Base-by-base conservation (phyloP, 352 stramenopile genomes). In the Globisporangium cederbergense region DNA sequence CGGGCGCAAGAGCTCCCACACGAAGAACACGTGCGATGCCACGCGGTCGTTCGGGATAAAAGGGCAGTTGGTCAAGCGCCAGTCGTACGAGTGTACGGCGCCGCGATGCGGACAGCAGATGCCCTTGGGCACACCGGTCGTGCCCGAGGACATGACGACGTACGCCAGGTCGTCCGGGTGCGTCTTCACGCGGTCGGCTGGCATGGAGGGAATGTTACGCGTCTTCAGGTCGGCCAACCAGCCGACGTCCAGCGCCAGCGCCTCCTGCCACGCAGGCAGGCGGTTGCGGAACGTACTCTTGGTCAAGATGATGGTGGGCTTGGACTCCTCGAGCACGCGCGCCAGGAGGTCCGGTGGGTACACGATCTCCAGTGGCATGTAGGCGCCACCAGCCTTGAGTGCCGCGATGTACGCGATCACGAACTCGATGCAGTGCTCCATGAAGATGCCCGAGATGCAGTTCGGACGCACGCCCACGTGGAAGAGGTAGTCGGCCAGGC, bases 11-110 rank as follows among this genome's bases (percentile, higher is more conserved):
- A 96, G 70, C 62, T 98, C 95, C 95, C 95, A 98, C 3, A 98
- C 90, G 64, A 98, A 98, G 69, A 98, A 98, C 20, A 98, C 91
- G 65, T 97, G 94, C 53, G 86, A 97, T 28, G 91, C 93, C 55
- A 97, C 90, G 50, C 83, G 77, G 34, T 97, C 85, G 43, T 94
- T 77, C 45, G 80, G 74, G 28, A 84, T 71, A 53, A 81, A 90
- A 11, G 83, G 79, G 14, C 81, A 91, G 54, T 90, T 77, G n/a
- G 77, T 79, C 13, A 95, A 77, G 1, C 91, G 90, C 81, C 93
- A 97, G 56, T 95, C 59, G 71, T 98, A 98, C 14, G 90, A 98
- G 71, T 97, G 90, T 13, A 97, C 89, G 6, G 92, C 89, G 30
- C 90, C 91, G 34, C 94, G 88, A 71, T 98, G 94, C 13, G 92